Base-by-base conservation (phyloP, 192 early-diverging fungal genomes). In the Jimgerdemannia lactiflua region DNA sequence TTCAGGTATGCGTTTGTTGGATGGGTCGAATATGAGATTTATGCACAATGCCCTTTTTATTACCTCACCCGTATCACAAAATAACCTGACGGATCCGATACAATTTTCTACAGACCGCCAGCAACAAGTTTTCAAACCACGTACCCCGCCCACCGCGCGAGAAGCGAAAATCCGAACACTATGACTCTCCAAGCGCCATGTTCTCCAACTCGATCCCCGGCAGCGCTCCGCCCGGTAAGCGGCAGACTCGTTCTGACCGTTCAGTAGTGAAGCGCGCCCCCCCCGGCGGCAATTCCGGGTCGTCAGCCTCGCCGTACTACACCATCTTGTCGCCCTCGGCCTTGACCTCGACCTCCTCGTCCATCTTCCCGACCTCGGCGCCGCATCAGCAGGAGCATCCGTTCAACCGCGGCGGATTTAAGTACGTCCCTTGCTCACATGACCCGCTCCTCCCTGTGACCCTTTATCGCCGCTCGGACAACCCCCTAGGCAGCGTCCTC, bases 391-490 rank as follows among this genome's bases (percentile, higher is more conserved):
- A 84, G 39, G 86, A 88, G 49, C 87, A 89, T 11, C 88, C 88
- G 4, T 86, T 86, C 71, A 88, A 91, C 71, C 83, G 89, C 8
- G 71, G 86, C 74, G 86, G 89, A 8, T 89, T 89, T 68, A 87
- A 86, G 75, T 91, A 91, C 71, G 83, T 80, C n/a, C 87, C 88
- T 3, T 89, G 87, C 67, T 77, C 87, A 73, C 70, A 76, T 7
- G 85, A 89, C 42, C 76, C 84, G 39, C 70, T 84, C 2, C 75
- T 91, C 11, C 80, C 84, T 8, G 78, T 78, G 42, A 73, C 84
- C 54, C 70, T 79, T 2, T 89, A 89, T 69, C 85, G 84, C 29
- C 84, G 89, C 71, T 79, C 82, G 11, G 86, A 87, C 66, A 82
- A 84, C 42, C 67, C 77, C 17, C 69, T 80, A 9, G 74, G 78